Percentiles rank a stretch among this genome's conserved stretches.
phyloP scores from a whole-genome alignment of 2,329 filamentous ascomycete species.

The Alternaria brassicae region DNA sequence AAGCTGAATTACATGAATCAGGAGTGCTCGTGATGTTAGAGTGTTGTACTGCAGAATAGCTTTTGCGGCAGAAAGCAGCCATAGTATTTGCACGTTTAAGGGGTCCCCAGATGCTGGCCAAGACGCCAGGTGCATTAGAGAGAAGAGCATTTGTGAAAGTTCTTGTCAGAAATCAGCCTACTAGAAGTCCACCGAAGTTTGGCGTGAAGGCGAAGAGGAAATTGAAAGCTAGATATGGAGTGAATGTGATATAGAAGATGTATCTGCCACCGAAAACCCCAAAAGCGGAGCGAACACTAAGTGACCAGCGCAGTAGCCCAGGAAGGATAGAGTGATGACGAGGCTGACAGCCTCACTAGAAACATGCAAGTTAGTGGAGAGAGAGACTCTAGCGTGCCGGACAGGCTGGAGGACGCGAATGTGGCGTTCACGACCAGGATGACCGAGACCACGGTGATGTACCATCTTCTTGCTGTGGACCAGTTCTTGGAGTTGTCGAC shows the following conservation, averaged over 20 bases:
- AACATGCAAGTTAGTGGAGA: neutral
- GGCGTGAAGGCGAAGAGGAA: neutral
- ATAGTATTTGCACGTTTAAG: neutral
- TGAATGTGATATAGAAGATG: neutral
- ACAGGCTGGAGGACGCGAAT: neutral
- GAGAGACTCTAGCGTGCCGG: neutral
- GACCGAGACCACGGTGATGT: slow-evolving; percentile 1
- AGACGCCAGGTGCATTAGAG: neutral
- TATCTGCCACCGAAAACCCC: neutral
- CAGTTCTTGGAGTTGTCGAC: neutral
- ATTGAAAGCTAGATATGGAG: neutral
- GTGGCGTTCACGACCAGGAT: neutral
- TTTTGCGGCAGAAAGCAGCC: neutral
- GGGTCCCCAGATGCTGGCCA: neutral
- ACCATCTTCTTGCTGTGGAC: slow-evolving; percentile 1
- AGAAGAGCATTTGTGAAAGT: neutral
- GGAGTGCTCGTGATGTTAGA: too few species aligned
- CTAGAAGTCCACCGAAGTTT: neutral
- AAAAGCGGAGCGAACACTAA: neutral
- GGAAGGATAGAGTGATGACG: neutral
- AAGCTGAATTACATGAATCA: too few species aligned
- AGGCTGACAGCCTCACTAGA: neutral
- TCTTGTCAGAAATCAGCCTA: neutral
- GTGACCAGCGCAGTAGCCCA: neutral
- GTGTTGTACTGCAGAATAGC: too few species aligned